A percentile compares a stretch with the other conserved stretches of the same genome.
Evolutionary conservation across 176 grass and related monocot species (phyloP).

Genomic region (Oryza brachyantha): DNA sequence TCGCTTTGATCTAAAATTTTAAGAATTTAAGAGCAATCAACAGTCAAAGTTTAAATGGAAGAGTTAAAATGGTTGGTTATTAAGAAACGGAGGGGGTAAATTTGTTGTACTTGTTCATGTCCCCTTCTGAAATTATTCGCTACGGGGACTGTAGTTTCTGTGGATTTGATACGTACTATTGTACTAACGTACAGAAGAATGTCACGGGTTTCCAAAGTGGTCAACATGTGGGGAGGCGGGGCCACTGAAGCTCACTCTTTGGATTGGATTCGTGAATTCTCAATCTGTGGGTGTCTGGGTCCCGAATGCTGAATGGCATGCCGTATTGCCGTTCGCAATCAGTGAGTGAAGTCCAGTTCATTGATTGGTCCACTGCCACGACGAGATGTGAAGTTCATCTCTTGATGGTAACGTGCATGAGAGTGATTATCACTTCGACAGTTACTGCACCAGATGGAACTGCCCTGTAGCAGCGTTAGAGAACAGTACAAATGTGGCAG

Average conservation of each 20-base stretch:
- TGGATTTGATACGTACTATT: neutral
- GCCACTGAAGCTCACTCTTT: neutral
- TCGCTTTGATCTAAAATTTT: no score
- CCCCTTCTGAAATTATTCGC: neutral
- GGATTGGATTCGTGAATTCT: neutral
- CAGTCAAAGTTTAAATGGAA: no score
- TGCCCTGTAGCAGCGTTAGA: neutral
- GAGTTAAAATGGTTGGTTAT: no score
- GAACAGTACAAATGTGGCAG: neutral
- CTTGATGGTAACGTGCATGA: neutral
- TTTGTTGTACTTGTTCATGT: neutral
- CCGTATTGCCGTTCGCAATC: neutral
- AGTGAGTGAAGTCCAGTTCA: neutral
- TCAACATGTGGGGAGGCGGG: neutral
- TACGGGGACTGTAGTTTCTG: neutral
- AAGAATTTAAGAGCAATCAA: no score
- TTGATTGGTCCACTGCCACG: neutral
- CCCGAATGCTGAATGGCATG: no score
- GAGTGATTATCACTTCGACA: neutral
- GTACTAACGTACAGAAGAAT: neutral
- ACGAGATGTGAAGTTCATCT: neutral
- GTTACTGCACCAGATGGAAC: neutral
- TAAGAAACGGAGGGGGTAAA: no score
- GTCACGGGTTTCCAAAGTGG: conserved; percentile 14
- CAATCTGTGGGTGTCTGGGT: neutral